Percentiles rank a stretch among this genome's conserved stretches.
These are phyloP conservation scores for Rosa persica DNA, from an alignment of 306 rosid genomes.

Conservation along the genomic window DNA sequence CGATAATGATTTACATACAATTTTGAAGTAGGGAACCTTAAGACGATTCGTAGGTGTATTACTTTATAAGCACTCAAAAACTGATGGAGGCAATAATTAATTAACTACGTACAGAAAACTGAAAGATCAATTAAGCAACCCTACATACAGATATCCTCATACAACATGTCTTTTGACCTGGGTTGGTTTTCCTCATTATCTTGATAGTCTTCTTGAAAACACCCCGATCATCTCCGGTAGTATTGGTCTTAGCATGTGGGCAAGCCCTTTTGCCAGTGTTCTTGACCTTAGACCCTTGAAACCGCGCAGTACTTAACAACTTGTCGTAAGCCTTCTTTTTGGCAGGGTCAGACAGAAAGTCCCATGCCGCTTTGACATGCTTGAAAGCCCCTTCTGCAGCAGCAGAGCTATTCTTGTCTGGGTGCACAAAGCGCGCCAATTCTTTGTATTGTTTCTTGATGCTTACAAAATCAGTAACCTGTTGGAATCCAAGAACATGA, in stretches of 20 bases:
- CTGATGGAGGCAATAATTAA: not conserved
- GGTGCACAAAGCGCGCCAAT: not conserved
- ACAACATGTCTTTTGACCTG: not conserved
- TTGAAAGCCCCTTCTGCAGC: not conserved
- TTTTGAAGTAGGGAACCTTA: too few relatives aligned
- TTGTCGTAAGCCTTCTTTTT: constrained; percentile 5
- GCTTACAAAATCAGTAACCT: not conserved
- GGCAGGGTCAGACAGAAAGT: not conserved
- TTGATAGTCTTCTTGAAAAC: not conserved
- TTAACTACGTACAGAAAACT: too few relatives aligned
- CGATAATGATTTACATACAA: too few relatives aligned
- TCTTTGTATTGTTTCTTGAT: constrained; percentile 6
- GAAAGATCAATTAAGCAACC: not conserved
- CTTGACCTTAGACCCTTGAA: not conserved
- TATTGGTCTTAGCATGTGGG: not conserved
- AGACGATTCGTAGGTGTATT: too few relatives aligned
- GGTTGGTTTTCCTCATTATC: not conserved
- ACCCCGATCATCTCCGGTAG: not conserved
- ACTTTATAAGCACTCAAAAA: not conserved
- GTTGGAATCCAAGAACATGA: not conserved
- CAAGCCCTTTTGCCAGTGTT: not conserved
- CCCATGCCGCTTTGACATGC: constrained; percentile 1
- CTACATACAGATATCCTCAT: not conserved
- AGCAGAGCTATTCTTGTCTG: not conserved
- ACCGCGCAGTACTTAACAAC: not conserved